Base-by-base conservation (phyloP, 225 moss, liverwort and hornwort genomes). In the Rhytidiadelphus loreus region DNA sequence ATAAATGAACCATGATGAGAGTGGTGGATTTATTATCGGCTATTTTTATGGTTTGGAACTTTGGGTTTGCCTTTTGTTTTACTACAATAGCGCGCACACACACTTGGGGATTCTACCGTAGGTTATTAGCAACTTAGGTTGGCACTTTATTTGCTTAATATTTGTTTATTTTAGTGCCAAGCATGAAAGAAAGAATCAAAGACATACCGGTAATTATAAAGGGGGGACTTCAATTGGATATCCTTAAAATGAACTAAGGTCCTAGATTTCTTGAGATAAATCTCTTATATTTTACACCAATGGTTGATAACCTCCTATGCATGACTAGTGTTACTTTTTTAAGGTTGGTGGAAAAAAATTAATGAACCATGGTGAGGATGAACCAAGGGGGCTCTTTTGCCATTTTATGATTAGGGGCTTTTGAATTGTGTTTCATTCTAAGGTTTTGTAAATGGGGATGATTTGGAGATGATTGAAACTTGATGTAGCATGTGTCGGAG, bases 61-160 rank as follows among this genome's bases (percentile, higher is more conserved):
- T 77, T 37, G 2, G 37, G 2, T 53, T n/a, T 55, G 55, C 1
- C 5, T 25, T 37, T 55, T 7, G n/a, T 56, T 77, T n/a, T 55
- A 37, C 0, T 56, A 3, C 1, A 55, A 5, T n/a, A n/a, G n/a
- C n/a, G n/a, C n/a, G n/a, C n/a, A n/a, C 2, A 37, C 0, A 3
- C 4, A 25, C 9, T 11, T 25, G 16, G 16, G 16, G 6, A 4
- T n/a, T n/a, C 1, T 52, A 25, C 0, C 0, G 1, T n/a, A 11
- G 16, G 1, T 7, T n/a, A n/a, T 0, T 73, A 78, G 74, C 2
- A 90, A 58, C 8, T 41, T 80, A 19, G 2, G 7, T 1, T 58
- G 2, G 7, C 1, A 80, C 13, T 41, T 41, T 28, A 29, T 7
- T 29, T 58, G 6, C 1, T 0, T 58, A 29, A 19, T 41, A 12